Percentiles rank a stretch among this genome's conserved stretches.
Conservation (phyloP, 441 rosid species). For the Arabidopsis lyrata region DNA sequence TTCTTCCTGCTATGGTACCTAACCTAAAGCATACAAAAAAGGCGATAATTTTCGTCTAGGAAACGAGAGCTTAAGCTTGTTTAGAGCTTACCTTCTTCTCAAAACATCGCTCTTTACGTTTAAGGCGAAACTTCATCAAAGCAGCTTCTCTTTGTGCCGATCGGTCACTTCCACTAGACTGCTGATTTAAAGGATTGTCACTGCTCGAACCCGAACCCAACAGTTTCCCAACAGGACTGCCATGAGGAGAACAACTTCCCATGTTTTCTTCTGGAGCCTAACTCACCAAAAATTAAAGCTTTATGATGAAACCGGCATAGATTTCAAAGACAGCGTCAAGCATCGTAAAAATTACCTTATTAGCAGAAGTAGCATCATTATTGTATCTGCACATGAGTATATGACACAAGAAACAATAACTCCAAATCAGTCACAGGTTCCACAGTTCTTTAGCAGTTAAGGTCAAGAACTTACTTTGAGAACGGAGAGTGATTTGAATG, state of each 20-base stretch:
- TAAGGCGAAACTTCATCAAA: conserved; percentile 71
- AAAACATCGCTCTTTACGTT: conserved; percentile 86
- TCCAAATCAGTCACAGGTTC: conserved; percentile 21
- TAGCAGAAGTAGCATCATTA: conserved; percentile 58
- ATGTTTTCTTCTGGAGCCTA: conserved; percentile 61
- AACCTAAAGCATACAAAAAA: conserved; percentile 44
- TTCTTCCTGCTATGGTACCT: conserved; percentile 64
- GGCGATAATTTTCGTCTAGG: conserved; percentile 3
- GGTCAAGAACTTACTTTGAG: conserved; percentile 63
- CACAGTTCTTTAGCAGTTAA: not conserved
- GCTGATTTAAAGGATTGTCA: conserved; percentile 53
- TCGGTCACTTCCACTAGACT: conserved; percentile 62
- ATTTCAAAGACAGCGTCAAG: conserved; percentile 9
- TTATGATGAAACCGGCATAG: conserved; percentile 37
- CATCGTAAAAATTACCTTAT: conserved; percentile 54
- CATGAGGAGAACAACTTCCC: conserved; percentile 73
- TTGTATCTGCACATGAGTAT: conserved; percentile 63
- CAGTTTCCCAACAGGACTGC: conserved; percentile 57
- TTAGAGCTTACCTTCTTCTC: conserved; percentile 69
- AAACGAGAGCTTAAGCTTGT: conserved; percentile 34
- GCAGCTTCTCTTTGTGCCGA: conserved; percentile 69
- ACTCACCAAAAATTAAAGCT: conserved; percentile 33
- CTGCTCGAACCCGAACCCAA: conserved; percentile 56
- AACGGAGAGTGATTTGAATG: conserved; percentile 79
- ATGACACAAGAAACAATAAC: conserved; percentile 26